phyloP scores from a whole-genome alignment of 139 green algal species.

The Closterium sp. region DNA sequence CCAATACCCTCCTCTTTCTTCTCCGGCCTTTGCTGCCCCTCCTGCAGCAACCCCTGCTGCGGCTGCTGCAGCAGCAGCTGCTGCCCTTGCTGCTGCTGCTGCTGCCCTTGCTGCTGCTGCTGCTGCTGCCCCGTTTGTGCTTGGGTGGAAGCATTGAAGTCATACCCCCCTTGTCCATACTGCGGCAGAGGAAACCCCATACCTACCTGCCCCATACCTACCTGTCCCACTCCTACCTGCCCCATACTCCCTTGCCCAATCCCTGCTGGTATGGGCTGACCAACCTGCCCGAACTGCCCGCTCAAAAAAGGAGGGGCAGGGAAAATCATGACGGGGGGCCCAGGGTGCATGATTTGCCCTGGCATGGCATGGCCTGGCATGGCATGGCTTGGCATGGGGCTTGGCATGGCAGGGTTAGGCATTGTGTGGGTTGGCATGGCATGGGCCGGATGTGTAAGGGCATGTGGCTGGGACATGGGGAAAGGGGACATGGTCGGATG shows the following conservation, averaged over 20 bases:
- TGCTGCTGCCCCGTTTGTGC: background rate
- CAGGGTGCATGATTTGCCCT: background rate
- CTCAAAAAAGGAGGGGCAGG: background rate
- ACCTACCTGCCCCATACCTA: background rate
- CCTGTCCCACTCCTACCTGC: background rate
- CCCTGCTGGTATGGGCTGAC: background rate
- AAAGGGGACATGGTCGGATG: background rate
- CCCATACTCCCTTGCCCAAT: background rate
- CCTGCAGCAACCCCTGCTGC: no score
- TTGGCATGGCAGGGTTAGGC: background rate
- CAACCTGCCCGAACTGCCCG: background rate
- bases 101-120: background rate
- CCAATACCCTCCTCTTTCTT: background rate
- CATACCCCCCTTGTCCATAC: background rate
- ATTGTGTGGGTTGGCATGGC: background rate
- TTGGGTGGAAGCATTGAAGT: background rate
- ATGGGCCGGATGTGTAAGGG: background rate
- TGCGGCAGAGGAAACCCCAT: background rate
- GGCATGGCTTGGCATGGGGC: background rate
- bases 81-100: background rate
- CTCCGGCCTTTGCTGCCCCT: background rate
- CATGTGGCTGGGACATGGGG: background rate
- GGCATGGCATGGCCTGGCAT: background rate
- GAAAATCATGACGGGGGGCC: background rate
- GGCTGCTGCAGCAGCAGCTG: background rate